Conservation (phyloP, 2,329 filamentous ascomycete species). For the Ramichloridium luteum region DNA sequence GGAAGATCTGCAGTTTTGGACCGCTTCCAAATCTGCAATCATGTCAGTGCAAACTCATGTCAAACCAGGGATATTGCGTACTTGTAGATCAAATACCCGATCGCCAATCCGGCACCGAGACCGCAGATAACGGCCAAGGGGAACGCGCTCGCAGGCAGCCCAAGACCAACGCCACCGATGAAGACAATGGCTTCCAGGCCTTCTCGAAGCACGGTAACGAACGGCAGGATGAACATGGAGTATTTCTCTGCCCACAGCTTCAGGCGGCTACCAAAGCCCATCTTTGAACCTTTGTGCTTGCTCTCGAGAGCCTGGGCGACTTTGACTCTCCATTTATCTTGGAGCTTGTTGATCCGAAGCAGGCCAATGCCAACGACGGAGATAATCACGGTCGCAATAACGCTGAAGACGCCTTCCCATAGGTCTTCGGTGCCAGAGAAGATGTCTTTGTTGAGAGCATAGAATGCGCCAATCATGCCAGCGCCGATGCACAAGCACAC, state of each 20-base stretch:
- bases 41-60: no score
- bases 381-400: slow-evolving; percentile 69
- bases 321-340: slow-evolving; percentile 80
- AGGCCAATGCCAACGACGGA: slow-evolving; percentile 69
- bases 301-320: slow-evolving; percentile 57
- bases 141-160: slow-evolving; percentile 61
- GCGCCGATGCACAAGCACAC: slow-evolving; percentile 54
- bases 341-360: slow-evolving; percentile 68
- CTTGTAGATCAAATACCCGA: slow-evolving; percentile 71
- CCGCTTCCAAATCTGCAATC: slow-evolving; percentile 33
- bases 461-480: slow-evolving; percentile 61
- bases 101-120: slow-evolving; percentile 49
- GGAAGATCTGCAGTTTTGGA: slow-evolving; percentile 58
- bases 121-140: slow-evolving; percentile 66
- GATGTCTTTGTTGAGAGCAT: slow-evolving; percentile 52
- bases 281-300: slow-evolving; percentile 29
- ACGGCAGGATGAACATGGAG: slow-evolving; percentile 74
- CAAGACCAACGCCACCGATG: slow-evolving; percentile 70
- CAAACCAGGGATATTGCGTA: no score
- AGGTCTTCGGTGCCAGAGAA: slow-evolving; percentile 61
- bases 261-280: slow-evolving; percentile 34
- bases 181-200: slow-evolving; percentile 80
- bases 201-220: slow-evolving; percentile 76
- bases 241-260: slow-evolving; percentile 64
- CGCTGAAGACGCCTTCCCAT: slow-evolving; percentile 68